Evolutionary conservation across 2,329 filamentous ascomycete species (phyloP).

Genomic region (Ophiostoma perfectum): DNA sequence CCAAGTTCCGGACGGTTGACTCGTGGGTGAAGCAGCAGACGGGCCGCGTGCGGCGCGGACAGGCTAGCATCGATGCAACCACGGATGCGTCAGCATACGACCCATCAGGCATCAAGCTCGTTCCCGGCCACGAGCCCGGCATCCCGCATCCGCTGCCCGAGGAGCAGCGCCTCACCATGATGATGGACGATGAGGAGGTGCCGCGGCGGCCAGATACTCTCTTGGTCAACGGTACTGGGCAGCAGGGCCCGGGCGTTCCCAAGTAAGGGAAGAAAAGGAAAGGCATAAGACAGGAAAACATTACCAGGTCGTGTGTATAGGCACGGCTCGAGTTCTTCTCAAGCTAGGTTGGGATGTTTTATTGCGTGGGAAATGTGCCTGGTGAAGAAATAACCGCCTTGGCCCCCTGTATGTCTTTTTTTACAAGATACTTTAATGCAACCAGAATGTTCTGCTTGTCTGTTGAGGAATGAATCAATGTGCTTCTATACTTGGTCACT

Average conservation of each 20-base stretch:
- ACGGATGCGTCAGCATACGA: slow-evolving; percentile 16
- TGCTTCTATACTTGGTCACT: too few relatives aligned
- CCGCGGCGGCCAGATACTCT: slow-evolving; percentile 39
- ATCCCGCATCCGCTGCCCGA: slow-evolving; percentile 36
- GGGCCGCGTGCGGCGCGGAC: slow-evolving; percentile 46
- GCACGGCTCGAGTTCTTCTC: neutral
- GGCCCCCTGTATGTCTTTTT: neutral
- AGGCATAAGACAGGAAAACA: too few relatives aligned
- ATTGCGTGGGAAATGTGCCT: neutral
- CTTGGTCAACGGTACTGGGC: neutral
- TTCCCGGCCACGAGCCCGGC: slow-evolving; percentile 29
- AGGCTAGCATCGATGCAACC: slow-evolving; percentile 34
- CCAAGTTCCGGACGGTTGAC: slow-evolving; percentile 53
- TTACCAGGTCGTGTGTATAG: too few relatives aligned
- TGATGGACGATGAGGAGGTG: slow-evolving; percentile 47
- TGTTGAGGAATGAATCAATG: too few relatives aligned
- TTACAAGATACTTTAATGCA: slow-evolving; percentile 4
- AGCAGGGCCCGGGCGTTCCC: slow-evolving; percentile 14
- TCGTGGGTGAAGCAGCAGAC: slow-evolving; percentile 64
- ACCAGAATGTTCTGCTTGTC: neutral
- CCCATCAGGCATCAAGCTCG: slow-evolving; percentile 24
- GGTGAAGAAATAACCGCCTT: neutral
- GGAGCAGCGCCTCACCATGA: slow-evolving; percentile 45
- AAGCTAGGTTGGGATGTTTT: neutral
- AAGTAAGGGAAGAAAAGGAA: neutral